A percentile compares a stretch with the other conserved stretches of the same genome.
phyloP scores from a whole-genome alignment of 2,329 filamentous ascomycete species.

The Ampelomyces quisqualis region DNA sequence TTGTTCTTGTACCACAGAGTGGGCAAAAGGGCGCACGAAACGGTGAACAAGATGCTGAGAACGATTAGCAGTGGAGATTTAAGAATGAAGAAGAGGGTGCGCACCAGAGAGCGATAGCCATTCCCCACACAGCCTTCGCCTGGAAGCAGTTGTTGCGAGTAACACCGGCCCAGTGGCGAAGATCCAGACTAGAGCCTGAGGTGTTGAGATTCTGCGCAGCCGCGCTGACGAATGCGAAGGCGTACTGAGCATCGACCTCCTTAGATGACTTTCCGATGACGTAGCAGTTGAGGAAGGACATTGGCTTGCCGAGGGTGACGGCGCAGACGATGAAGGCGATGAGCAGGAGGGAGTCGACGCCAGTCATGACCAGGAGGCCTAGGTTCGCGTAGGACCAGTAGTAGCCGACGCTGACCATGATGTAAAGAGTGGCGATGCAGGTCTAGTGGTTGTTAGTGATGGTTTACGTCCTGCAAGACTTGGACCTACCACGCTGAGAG shows the following conservation, averaged over 20 bases:
- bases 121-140: slow-evolving; percentile 84
- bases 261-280: slow-evolving; percentile 52
- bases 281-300: slow-evolving; percentile 75
- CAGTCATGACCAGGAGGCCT: slow-evolving; percentile 71
- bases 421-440: slow-evolving; percentile 76
- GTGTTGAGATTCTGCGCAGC: slow-evolving; percentile 55
- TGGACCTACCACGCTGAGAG: slow-evolving; percentile 72
- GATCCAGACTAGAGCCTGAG: slow-evolving; percentile 52
- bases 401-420: slow-evolving; percentile 66
- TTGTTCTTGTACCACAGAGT: slow-evolving; percentile 54
- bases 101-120: slow-evolving; percentile 74
- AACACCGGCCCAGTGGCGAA: slow-evolving; percentile 60
- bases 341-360: slow-evolving; percentile 67
- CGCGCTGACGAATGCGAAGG: slow-evolving; percentile 56
- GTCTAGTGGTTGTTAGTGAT: slow-evolving; percentile 55
- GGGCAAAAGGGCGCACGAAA: slow-evolving; percentile 48
- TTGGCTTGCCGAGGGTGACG: slow-evolving; percentile 74
- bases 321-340: slow-evolving; percentile 77
- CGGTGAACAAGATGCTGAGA: slow-evolving; percentile 49
- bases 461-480: background rate
- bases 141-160: slow-evolving; percentile 69
- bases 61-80: slow-evolving; percentile 9
- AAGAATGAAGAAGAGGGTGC: slow-evolving; percentile 23
- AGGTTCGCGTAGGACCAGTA: slow-evolving; percentile 78
- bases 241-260: slow-evolving; percentile 48